Evolutionary conservation across 305 asterid genomes (phyloP).

Genomic region (Salvia sclarea): DNA sequence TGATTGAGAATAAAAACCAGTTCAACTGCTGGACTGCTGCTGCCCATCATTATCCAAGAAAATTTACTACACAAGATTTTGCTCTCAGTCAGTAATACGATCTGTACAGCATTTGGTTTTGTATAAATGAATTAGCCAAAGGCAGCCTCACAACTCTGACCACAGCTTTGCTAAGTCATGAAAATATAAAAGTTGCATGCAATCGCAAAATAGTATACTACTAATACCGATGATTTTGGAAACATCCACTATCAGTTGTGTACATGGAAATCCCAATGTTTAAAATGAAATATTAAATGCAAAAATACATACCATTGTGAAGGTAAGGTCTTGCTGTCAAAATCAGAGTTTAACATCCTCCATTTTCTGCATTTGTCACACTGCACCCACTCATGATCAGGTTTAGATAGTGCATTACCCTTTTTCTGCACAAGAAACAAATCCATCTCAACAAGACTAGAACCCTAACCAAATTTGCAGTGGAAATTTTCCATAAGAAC

Average conservation of each 20-base stretch:
- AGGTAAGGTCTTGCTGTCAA: constrained; percentile 55
- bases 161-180: neutral
- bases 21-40: neutral
- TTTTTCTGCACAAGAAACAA: constrained; percentile 45
- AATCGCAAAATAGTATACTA: neutral
- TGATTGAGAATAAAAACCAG: neutral
- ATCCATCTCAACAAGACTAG: constrained; percentile 22
- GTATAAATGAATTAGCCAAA: neutral
- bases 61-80: neutral
- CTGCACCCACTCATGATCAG: constrained; percentile 79
- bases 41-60: neutral
- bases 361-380: constrained; percentile 84
- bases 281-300: neutral
- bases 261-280: constrained; percentile 11
- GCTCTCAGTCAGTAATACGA: neutral
- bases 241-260: neutral
- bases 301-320: constrained; percentile 47
- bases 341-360: constrained; percentile 54
- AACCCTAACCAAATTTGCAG: constrained; percentile 2
- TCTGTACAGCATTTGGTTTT: neutral
- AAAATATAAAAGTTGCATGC: neutral
- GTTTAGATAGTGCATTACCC: constrained; percentile 45
- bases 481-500: neutral
- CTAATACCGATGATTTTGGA: constrained; percentile 2
- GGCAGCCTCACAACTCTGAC: constrained; percentile 9